phyloP scores from a whole-genome alignment of 2,329 filamentous ascomycete genomes.

The Coniochaeta sp. region DNA sequence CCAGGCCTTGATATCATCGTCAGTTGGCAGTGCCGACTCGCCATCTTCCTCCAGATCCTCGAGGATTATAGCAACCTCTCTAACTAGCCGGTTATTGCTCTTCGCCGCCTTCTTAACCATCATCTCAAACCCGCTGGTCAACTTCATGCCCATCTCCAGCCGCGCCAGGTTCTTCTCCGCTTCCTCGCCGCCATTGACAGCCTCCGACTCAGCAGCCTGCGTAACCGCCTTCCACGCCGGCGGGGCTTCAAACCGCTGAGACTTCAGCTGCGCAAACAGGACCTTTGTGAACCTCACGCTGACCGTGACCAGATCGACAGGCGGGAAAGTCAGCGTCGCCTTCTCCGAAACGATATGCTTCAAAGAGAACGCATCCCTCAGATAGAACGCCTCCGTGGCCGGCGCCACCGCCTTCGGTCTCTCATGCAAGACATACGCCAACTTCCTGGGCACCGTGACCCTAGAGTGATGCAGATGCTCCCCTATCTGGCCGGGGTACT shows the following conservation, averaged over 20 bases:
- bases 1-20: conserved; percentile 71
- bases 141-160: conserved; percentile 78
- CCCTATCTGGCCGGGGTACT: conserved; percentile 71
- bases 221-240: conserved; percentile 38
- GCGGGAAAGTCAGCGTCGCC: conserved; percentile 57
- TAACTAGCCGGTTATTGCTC: conserved; percentile 59
- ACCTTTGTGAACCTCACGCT: conserved; percentile 82
- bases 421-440: conserved; percentile 72
- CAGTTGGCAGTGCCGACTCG: conserved; percentile 51
- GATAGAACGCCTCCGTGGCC: conserved; percentile 85
- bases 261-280: conserved; percentile 82
- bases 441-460: conserved; percentile 69
- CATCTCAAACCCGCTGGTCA: conserved; percentile 88
- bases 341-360: conserved; percentile 56
- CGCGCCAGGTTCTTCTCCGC: conserved; percentile 26
- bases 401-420: conserved; percentile 72
- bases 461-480: conserved; percentile 70
- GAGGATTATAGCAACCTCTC: conserved; percentile 70
- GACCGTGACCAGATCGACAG: conserved; percentile 70
- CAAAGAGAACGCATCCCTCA: conserved; percentile 73
- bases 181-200: conserved; percentile 6
- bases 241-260: conserved; percentile 71
- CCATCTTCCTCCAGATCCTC: conserved; percentile 71
- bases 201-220: conserved; percentile 18
- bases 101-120: conserved; percentile 62